Evolutionary conservation across 1,284 basidiomycete species (phyloP), one percentile per base, ranked within the genome.

Genomic region (Singerocomus inundabilis): DNA sequence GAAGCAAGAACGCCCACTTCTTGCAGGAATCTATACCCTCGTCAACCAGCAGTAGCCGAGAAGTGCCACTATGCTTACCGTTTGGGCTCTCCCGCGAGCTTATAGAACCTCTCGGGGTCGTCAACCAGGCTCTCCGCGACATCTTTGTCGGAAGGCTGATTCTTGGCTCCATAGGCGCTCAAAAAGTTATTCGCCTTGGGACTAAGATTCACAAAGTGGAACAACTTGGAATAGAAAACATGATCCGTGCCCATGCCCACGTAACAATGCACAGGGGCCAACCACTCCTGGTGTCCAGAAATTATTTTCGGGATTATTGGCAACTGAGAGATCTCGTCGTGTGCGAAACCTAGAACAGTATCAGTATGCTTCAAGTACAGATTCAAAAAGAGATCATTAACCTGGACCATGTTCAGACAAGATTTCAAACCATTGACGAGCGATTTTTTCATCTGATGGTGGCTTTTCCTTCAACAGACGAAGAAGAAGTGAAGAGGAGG

Each of bases 151-250:
- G 84, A 91, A 0, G 95, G 94, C 62, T 93, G 88, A 40, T 84
- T 82, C 60, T 84, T 85, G 25, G 93, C 91, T 10, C 94, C 94
- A 58, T 90, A 91, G 11, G 86, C 84, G 51, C 79, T 80, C 38
- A 98, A 73, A 70, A 98, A 95, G 4, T 79, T 74, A 57, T 91
- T 93, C 6, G 88, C 93, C 7, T 75, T 75, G 0, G 77, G 63
- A 0, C 93, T 93, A 68, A 95, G 96, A 67, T 96, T 87, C 43
- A 98, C 81, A 57, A 93, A 94, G 6, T 81, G 81, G 64, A 95
- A 95, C 7, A 89, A 68, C 58, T 84, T 82, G 0, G 85, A 84
- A 60, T 85, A 83, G 37, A 87, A 77, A 4, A 40, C 39, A 24
- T 32, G 10, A 6, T 15, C 16, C 10, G 12, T 26, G 0, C n/a